Conservation (phyloP, 208 protist genomes). For the Wallacemonas collosoma region DNA sequence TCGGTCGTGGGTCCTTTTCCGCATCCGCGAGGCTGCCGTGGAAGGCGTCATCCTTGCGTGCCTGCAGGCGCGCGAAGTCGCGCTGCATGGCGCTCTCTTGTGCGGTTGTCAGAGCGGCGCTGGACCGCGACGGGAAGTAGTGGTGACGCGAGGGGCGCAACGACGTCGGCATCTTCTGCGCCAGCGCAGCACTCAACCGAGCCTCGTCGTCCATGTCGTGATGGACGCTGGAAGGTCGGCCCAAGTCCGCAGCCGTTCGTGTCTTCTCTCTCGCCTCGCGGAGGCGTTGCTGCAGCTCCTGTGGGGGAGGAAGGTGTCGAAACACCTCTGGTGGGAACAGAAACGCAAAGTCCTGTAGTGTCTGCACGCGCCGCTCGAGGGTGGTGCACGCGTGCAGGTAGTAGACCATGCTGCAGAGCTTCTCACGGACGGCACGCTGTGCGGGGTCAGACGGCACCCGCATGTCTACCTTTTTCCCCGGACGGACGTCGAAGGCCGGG, state of each 20-base stretch:
- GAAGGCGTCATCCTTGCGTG: constrained; percentile 33
- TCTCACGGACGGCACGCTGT: constrained; percentile 4
- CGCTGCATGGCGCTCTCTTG: constrained; percentile 53
- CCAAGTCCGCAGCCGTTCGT: neutral
- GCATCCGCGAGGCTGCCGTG: constrained; percentile 34
- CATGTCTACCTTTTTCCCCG: constrained; percentile 27
- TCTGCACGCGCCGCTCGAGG: constrained; percentile 28
- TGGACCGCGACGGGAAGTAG: constrained; percentile 24
- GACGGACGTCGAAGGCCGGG: constrained; percentile 35
- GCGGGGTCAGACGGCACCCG: neutral
- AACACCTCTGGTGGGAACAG: constrained; percentile 68
- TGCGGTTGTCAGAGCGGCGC: constrained; percentile 50
- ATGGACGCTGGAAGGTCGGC: too few relatives aligned
- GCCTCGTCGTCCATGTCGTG: constrained; percentile 19
- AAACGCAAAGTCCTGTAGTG: constrained; percentile 56
- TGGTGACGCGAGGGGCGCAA: constrained; percentile 31
- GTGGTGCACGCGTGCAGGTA: constrained; percentile 40
- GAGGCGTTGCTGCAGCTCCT: constrained; percentile 14
- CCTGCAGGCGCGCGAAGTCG: constrained; percentile 26
- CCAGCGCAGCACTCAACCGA: neutral
- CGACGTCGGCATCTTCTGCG: constrained; percentile 1
- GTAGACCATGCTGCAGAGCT: constrained; percentile 42
- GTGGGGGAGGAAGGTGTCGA: constrained; percentile 28
- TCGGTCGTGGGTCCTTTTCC: constrained; percentile 69
- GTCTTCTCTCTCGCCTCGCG: neutral